Conservation (phyloP, 2,329 filamentous ascomycete species). For the Colletotrichum lini region DNA sequence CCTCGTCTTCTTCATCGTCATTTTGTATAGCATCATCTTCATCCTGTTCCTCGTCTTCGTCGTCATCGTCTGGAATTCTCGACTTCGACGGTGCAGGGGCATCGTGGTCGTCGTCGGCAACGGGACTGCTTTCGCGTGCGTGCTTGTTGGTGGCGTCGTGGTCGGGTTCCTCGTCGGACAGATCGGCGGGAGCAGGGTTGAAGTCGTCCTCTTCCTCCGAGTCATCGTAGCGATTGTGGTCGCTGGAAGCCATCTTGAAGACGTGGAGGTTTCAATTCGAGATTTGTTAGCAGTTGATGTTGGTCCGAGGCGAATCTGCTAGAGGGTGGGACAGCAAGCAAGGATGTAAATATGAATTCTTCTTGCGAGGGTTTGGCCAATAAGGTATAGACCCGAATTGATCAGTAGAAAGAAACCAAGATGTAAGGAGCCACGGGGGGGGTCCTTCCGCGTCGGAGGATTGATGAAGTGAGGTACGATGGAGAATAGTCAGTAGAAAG, state of each 20-base stretch:
- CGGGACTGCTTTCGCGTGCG: conserved; percentile 55
- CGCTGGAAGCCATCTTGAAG: conserved; percentile 62
- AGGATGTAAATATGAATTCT: neutral
- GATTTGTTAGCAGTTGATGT: neutral
- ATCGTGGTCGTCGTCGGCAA: conserved; percentile 57
- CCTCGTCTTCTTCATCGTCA: conserved; percentile 54
- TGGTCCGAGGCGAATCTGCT: neutral
- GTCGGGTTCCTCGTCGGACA: conserved; percentile 79
- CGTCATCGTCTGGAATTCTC: conserved; percentile 49
- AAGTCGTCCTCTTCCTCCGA: conserved; percentile 89
- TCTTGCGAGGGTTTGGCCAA: neutral
- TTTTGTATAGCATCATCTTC: conserved; percentile 55
- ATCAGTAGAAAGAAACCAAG: neutral
- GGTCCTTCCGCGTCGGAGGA: neutral
- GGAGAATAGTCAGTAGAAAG: conserved; percentile 13
- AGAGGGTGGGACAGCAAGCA: neutral
- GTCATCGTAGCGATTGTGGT: conserved; percentile 67
- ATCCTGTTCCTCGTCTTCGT: conserved; percentile 61
- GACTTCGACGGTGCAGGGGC: conserved; percentile 46
- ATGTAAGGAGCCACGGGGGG: neutral
- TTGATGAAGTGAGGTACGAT: conserved; percentile 1
- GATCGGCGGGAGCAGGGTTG: conserved; percentile 83
- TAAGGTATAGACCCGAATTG: neutral
- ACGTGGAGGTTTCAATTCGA: neutral
- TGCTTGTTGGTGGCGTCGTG: conserved; percentile 56